Percentiles rank a stretch among this genome's conserved stretches.
These are phyloP conservation scores for Fagopyrum tataricum DNA, from an alignment of 148 eudicot species.

Conservation along the genomic window DNA sequence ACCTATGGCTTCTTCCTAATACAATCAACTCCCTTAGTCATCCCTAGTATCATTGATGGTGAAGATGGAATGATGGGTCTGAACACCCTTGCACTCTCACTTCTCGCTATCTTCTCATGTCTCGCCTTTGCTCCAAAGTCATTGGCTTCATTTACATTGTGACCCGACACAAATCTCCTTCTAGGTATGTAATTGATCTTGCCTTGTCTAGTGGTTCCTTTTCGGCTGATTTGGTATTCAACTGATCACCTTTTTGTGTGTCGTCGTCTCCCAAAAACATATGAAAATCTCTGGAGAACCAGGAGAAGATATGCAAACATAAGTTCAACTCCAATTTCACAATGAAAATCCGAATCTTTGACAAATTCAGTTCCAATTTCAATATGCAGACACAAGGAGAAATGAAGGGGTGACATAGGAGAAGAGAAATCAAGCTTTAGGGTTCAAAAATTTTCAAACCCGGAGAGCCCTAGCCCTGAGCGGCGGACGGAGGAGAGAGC, in stretches of 20 bases:
- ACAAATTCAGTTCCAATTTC: too few species aligned
- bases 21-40: conserved; percentile 85
- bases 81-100: conserved; percentile 72
- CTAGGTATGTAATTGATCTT: conserved; percentile 33
- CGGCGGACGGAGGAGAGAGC: too few species aligned
- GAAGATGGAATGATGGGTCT: conserved; percentile 64
- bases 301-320: too few species aligned
- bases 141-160: conserved; percentile 14
- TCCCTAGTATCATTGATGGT: conserved; percentile 69
- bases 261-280: conserved; percentile 39
- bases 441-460: too few species aligned
- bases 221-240: conserved; percentile 19
- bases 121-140: conserved; percentile 30
- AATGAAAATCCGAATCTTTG: too few species aligned
- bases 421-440: too few species aligned
- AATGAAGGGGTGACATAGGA: too few species aligned
- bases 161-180: conserved; percentile 27
- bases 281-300: too few species aligned
- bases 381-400: too few species aligned
- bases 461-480: too few species aligned
- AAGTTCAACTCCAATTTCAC: too few species aligned
- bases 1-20: conserved; percentile 71
- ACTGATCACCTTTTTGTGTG: conserved; percentile 24
- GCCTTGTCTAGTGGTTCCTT: conserved; percentile 24
- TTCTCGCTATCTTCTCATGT: conserved; percentile 29